phyloP scores from a whole-genome alignment of 768 basidiomycete genomes.

The Serpula lacrymans region DNA sequence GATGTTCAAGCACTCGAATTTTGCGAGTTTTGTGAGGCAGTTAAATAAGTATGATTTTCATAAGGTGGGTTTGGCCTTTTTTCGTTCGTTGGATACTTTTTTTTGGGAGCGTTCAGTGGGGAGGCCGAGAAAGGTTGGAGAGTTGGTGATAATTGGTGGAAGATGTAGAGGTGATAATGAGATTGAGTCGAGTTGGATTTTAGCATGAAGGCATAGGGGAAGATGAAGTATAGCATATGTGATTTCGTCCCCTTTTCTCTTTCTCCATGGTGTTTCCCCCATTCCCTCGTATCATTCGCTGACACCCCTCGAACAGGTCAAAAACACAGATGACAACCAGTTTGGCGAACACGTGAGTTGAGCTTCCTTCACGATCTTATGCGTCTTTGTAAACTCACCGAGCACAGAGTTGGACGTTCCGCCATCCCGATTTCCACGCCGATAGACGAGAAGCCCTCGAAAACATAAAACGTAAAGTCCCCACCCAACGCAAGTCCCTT shows the following conservation, averaged over 20 bases:
- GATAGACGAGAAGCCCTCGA: conserved; percentile 55
- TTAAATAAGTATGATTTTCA: conserved; percentile 97
- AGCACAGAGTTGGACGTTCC: conserved; percentile 52
- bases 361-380: neutral
- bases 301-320: conserved; percentile 44
- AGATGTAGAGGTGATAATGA: too few relatives aligned
- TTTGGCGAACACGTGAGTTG: conserved; percentile 54
- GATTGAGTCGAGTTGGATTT: too few relatives aligned
- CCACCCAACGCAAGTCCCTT: conserved; percentile 30
- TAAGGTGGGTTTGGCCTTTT: conserved; percentile 50
- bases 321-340: conserved; percentile 79
- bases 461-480: conserved; percentile 63
- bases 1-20: conserved; percentile 95
- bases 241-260: too few relatives aligned
- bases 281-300: conserved; percentile 11
- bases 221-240: too few relatives aligned
- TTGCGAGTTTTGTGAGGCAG: conserved; percentile 88
- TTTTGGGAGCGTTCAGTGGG: neutral
- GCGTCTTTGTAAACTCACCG: too few relatives aligned
- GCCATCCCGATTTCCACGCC: conserved; percentile 51
- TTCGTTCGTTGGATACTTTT: neutral
- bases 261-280: conserved; percentile 4
- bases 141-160: too few relatives aligned
- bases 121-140: too few relatives aligned
- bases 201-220: too few relatives aligned